These are phyloP conservation scores for Cystobasidiopsis lactophilus DNA, from an alignment of 768 basidiomycete genomes.

Conservation along the genomic window DNA sequence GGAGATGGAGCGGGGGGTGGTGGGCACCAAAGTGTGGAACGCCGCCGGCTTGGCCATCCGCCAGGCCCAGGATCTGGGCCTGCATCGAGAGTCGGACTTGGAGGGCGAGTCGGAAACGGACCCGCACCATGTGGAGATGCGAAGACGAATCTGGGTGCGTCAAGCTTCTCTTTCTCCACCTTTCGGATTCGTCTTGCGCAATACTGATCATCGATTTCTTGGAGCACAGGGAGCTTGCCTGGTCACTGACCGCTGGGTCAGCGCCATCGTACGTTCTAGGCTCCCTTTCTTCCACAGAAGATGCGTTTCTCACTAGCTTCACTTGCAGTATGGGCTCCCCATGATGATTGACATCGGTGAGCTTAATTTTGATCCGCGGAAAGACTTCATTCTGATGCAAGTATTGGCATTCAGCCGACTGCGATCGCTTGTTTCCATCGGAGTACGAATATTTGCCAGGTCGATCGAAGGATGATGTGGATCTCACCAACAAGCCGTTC, in stretches of 20 bases:
- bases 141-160: conserved; percentile 81
- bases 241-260: background rate
- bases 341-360: conserved; percentile 67
- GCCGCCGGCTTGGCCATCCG: conserved; percentile 23
- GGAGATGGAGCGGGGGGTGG: conserved; percentile 17
- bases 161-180: too few relatives aligned
- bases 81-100: conserved; percentile 54
- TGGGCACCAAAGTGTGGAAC: conserved; percentile 16
- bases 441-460: conserved; percentile 40
- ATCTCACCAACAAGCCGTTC: conserved; percentile 18
- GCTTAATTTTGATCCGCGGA: background rate
- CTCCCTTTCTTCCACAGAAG: too few relatives aligned
- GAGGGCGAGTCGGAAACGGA: conserved; percentile 39
- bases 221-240: conserved; percentile 4
- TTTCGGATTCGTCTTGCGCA: conserved; percentile 83
- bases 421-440: conserved; percentile 78
- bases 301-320: background rate
- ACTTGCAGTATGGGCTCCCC: conserved; percentile 59
- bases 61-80: conserved; percentile 79
- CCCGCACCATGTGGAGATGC: conserved; percentile 41
- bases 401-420: conserved; percentile 42
- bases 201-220: conserved; percentile 56
- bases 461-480: conserved; percentile 35
- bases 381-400: background rate
- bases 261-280: conserved; percentile 5